Evolutionary conservation across 2,329 filamentous ascomycete genomes (phyloP).

Genomic region (Monilinia laxa): DNA sequence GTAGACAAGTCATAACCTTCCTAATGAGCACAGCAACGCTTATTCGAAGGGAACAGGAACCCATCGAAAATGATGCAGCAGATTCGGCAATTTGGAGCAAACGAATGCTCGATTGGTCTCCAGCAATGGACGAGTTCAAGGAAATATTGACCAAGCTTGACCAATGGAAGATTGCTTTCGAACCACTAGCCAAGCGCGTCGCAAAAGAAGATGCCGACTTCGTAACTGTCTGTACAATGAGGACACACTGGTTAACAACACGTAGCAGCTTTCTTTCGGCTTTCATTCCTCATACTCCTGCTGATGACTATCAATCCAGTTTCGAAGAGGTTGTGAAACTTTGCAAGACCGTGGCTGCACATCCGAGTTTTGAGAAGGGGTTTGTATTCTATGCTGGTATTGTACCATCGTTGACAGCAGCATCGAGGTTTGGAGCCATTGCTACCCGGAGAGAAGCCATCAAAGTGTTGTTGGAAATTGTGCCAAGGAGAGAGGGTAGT

Average conservation of each 20-base stretch:
- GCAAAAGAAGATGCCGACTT: not conserved
- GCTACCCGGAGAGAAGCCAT: slow-evolving; percentile 8
- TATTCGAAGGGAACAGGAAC: not conserved
- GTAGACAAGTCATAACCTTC: slow-evolving; percentile 2
- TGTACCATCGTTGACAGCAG: slow-evolving; percentile 2
- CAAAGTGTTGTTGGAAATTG: slow-evolving; percentile 12
- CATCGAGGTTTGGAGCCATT: slow-evolving; percentile 2
- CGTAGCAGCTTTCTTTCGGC: slow-evolving; percentile 13
- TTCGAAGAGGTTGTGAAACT: slow-evolving; percentile 12
- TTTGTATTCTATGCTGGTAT: slow-evolving; percentile 19
- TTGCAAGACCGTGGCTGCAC: slow-evolving; percentile 1
- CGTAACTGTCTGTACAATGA: not conserved
- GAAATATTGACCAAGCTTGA: slow-evolving; percentile 13
- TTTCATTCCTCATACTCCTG: slow-evolving; percentile 12
- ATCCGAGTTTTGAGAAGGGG: slow-evolving; percentile 7
- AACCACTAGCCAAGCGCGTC: not conserved
- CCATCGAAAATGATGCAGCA: not conserved
- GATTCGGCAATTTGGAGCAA: slow-evolving; percentile 17
- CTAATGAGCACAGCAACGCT: slow-evolving; percentile 9
- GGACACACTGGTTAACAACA: slow-evolving; percentile 1
- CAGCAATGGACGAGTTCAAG: not conserved
- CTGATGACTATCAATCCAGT: not conserved
- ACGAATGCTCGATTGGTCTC: slow-evolving; percentile 5
- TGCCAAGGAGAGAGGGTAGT: slow-evolving; percentile 20
- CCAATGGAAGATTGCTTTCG: slow-evolving; percentile 14